Evolutionary conservation across 805 yeast genomes (phyloP), one percentile per base, ranked within the genome.

Genomic region (Lipomyces oligophaga): DNA sequence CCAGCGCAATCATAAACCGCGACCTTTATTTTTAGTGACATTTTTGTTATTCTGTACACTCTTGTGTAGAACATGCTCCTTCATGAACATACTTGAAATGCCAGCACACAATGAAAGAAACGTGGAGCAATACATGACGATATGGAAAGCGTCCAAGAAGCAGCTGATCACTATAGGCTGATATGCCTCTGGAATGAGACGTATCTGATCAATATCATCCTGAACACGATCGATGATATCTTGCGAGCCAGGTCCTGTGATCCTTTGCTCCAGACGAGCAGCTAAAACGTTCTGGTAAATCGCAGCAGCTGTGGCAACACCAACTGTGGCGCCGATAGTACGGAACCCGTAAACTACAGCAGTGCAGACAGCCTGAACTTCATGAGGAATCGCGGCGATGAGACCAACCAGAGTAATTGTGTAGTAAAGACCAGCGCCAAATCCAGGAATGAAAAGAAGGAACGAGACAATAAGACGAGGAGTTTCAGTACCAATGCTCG

Each of bases 341-440:
- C 95, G 73, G 68, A 84, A 86, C 0, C 89, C 88, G 63, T 88
- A 88, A 59, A 85, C 94, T 47, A 89, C 84, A 0, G 95, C 83
- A 0, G 96, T 88, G 3, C 89, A 82, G 19, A 87, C 75, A 0
- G 96, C 95, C 63, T 86, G 95, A 58, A 72, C 75, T 44, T 75
- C 73, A 19, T 69, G 62, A 5, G 83, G 80, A 2, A 83, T 90
- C 0, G 93, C 78, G 0, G 93, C 80, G 42, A 86, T 81, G 66
- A 86, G 71, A 0, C 94, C 83, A 25, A 85, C 65, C 40, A 86
- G 68, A 0, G 89, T 79, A 2, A 83, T 78, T 0, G 94, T 85
- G 53, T 85, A 71, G 63, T 78, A 72, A 4, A 76, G 67, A 0
- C 93, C 78, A 55, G 81, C 79, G 0, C 84, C 85, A 30, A 77